phyloP scores from a whole-genome alignment of 805 yeast species.

The Yarrowia sp. region DNA sequence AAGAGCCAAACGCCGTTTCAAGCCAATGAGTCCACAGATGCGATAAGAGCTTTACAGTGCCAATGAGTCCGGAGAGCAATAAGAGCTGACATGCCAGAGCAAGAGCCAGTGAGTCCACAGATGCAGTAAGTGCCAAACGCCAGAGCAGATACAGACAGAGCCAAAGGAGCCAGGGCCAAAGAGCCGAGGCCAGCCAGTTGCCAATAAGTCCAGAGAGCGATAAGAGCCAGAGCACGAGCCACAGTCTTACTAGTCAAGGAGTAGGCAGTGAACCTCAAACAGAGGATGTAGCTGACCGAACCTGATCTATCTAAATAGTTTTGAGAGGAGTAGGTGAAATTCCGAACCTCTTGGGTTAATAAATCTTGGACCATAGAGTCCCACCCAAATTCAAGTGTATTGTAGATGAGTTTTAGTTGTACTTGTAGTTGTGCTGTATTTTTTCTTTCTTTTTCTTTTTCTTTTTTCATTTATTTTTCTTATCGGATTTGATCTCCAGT shows the following conservation, averaged over 20 bases:
- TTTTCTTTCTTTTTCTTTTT: not conserved
- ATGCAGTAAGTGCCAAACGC: conserved; percentile 6
- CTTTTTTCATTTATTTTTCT: no score
- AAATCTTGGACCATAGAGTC: conserved; percentile 8
- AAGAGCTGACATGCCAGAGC: not conserved
- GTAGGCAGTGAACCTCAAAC: conserved; percentile 12
- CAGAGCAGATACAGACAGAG: not conserved
- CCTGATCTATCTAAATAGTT: conserved; percentile 8
- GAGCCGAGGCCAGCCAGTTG: conserved; percentile 2
- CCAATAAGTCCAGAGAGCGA: no score
- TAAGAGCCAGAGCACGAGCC: no score
- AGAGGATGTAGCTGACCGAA: conserved; percentile 22
- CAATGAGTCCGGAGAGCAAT: conserved; percentile 1
- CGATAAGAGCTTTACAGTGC: not conserved
- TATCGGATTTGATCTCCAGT: no score
- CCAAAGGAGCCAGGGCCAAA: not conserved
- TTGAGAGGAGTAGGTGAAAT: conserved; percentile 29
- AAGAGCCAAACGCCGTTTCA: conserved; percentile 2
- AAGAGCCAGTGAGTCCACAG: conserved; percentile 3
- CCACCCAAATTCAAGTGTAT: not conserved
- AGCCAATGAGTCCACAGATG: conserved; percentile 18
- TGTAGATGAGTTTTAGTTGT: not conserved
- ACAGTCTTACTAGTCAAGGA: not conserved
- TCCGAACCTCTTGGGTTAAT: conserved; percentile 22
- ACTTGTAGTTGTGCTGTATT: not conserved